These are phyloP conservation scores for Aeschynomene evenia DNA, from an alignment of 306 rosid genomes.

Conservation along the genomic window DNA sequence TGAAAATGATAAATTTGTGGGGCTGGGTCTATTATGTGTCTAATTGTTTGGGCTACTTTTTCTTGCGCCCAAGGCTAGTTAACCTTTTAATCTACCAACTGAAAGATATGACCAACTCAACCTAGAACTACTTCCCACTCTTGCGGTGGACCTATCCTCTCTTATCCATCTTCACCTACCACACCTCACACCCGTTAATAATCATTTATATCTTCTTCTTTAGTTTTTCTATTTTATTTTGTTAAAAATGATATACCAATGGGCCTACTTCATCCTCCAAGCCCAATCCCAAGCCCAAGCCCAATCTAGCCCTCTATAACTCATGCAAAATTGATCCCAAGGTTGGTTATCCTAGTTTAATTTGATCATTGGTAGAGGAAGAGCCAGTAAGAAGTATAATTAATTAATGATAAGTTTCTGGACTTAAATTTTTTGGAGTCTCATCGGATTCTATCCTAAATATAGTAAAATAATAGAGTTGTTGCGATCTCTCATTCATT, in stretches of 20 bases:
- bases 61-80: background rate
- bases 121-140: background rate
- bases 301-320: no score
- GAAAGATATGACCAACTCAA: background rate
- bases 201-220: background rate
- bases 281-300: no score
- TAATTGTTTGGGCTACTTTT: background rate
- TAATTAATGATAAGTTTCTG: background rate
- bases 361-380: no score
- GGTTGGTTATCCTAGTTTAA: no score
- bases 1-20: background rate
- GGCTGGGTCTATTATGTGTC: no score
- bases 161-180: slow-evolving; percentile 9
- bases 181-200: background rate
- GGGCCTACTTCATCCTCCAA: no score
- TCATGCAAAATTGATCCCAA: no score
- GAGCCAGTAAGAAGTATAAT: no score
- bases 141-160: background rate
- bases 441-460: background rate
- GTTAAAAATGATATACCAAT: background rate
- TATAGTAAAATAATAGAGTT: background rate
- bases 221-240: background rate
- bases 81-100: background rate
- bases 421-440: background rate
- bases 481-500: background rate